Evolutionary conservation across 2,329 filamentous ascomycete genomes (phyloP).

Genomic region (Teratosphaeria zuluensis): DNA sequence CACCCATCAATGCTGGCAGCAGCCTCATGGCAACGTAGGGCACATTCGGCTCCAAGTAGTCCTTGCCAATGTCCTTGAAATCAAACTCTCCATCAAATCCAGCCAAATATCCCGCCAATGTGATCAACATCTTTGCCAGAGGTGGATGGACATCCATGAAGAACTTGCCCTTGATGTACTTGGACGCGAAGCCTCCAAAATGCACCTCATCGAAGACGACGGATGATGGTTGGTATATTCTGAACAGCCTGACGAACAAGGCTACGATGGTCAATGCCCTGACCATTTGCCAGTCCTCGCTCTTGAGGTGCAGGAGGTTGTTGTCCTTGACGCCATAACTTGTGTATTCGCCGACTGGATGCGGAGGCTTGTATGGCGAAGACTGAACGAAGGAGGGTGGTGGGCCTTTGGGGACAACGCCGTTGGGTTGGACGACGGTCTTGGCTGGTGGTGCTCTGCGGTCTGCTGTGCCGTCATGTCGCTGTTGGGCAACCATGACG

Average conservation of each 20-base stretch:
- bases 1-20: conserved; percentile 80
- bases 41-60: conserved; percentile 88
- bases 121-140: conserved; percentile 91
- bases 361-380: conserved; percentile 24
- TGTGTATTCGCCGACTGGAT: conserved; percentile 46
- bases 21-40: conserved; percentile 97
- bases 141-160: conserved; percentile 99
- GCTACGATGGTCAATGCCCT: conserved; percentile 64
- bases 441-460: not conserved
- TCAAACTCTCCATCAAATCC: conserved; percentile 94
- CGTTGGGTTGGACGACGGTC: not conserved
- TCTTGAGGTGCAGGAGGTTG: conserved; percentile 80
- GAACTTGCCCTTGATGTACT: conserved; percentile 98
- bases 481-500: not conserved
- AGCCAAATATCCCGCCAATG: conserved; percentile 85
- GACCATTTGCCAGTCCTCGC: conserved; percentile 73
- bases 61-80: conserved; percentile 99
- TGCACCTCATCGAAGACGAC: conserved; percentile 99
- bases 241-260: conserved; percentile 74
- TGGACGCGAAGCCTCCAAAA: conserved; percentile 95
- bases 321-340: conserved; percentile 78
- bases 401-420: not conserved
- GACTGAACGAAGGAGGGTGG: conserved; percentile 1
- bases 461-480: not conserved
- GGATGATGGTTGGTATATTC: conserved; percentile 90